phyloP scores from a whole-genome alignment of 1,139 yeast species.

The Blastobotrys illinoisensis region DNA sequence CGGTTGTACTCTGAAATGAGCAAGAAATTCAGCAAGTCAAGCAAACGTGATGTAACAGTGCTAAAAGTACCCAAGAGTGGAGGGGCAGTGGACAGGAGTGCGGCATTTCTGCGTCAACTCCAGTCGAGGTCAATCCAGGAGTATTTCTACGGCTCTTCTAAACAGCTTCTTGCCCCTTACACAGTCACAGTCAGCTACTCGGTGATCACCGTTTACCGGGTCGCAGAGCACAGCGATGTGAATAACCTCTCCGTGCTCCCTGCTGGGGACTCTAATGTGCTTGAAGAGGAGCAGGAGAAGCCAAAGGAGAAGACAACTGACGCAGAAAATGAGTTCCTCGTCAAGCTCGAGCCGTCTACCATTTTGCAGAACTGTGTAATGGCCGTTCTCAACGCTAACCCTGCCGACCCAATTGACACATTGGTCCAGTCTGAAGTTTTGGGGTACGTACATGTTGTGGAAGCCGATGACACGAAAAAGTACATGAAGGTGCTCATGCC shows the following conservation, averaged over 20 bases:
- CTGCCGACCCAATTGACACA: slow-evolving; percentile 45
- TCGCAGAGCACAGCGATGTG: slow-evolving; percentile 33
- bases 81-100: slow-evolving; percentile 73
- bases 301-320: slow-evolving; percentile 18
- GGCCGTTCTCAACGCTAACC: slow-evolving; percentile 63
- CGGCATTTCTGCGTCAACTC: slow-evolving; percentile 55
- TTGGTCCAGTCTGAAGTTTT: slow-evolving; percentile 56
- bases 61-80: slow-evolving; percentile 65
- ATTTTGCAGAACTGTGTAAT: slow-evolving; percentile 67
- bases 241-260: slow-evolving; percentile 38
- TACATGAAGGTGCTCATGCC: slow-evolving; percentile 74
- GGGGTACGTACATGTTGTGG: slow-evolving; percentile 57
- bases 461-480: slow-evolving; percentile 64
- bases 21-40: slow-evolving; percentile 45
- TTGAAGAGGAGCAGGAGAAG: not conserved
- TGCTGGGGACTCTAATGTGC: slow-evolving; percentile 32
- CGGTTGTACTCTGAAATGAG: slow-evolving; percentile 59
- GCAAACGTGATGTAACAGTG: slow-evolving; percentile 35
- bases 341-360: slow-evolving; percentile 46
- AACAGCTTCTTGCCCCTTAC: slow-evolving; percentile 70
- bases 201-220: slow-evolving; percentile 47
- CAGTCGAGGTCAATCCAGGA: slow-evolving; percentile 79
- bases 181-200: slow-evolving; percentile 51
- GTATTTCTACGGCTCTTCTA: slow-evolving; percentile 78
- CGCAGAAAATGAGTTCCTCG: slow-evolving; percentile 21